Conservation (phyloP, 2,329 filamentous ascomycete genomes). For the Neonectria faginata region DNA sequence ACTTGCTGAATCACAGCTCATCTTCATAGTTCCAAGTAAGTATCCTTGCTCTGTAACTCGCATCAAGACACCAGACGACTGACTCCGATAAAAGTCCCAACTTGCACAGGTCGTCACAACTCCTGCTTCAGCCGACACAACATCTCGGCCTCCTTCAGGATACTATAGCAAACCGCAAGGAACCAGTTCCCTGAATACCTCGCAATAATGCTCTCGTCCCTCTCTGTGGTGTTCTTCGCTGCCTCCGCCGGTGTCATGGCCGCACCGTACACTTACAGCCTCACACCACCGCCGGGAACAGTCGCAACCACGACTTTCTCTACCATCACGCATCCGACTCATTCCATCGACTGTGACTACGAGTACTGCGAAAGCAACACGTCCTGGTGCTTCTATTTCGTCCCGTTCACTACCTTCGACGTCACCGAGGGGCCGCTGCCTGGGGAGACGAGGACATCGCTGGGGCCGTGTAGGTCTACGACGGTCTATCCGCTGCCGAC, state of each 20-base stretch:
- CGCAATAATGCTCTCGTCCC: neutral
- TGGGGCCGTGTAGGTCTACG: constrained; percentile 47
- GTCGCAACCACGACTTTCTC: constrained; percentile 8
- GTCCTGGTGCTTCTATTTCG: constrained; percentile 56
- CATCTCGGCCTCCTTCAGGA: neutral
- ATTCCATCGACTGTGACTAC: constrained; percentile 49
- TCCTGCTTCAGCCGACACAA: neutral
- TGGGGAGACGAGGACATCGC: constrained; percentile 50
- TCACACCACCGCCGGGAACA: neutral
- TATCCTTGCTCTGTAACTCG: neutral
- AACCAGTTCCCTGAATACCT: neutral
- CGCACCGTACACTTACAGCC: constrained; percentile 17
- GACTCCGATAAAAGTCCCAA: neutral
- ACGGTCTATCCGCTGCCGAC: constrained; percentile 6
- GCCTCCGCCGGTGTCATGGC: constrained; percentile 20
- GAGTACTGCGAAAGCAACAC: constrained; percentile 52
- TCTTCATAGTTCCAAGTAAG: neutral
- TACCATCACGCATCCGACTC: constrained; percentile 26
- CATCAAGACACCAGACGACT: too few relatives aligned
- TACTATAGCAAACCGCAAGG: neutral
- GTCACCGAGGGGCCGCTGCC: constrained; percentile 49
- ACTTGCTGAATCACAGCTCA: neutral
- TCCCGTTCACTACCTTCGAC: constrained; percentile 53
- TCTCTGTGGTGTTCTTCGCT: constrained; percentile 21
- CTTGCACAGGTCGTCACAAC: neutral